These are phyloP conservation scores for Pascua sp. DNA, from an alignment of 1,284 basidiomycete species.

Conservation along the genomic window DNA sequence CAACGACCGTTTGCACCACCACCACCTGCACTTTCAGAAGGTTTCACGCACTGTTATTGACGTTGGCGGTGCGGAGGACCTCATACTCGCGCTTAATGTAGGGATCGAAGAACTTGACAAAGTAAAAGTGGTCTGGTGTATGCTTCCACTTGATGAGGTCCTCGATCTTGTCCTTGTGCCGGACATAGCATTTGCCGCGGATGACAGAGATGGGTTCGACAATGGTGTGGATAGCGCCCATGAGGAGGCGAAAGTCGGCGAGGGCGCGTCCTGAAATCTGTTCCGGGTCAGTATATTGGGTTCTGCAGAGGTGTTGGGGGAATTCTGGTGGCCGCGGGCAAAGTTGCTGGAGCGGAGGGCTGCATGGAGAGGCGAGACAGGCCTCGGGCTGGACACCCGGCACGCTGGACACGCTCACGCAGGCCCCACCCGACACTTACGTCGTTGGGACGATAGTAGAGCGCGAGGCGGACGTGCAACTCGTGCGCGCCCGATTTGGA, in stretches of 20 bases:
- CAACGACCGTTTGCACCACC: neutral
- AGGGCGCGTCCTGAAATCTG: conserved; percentile 51
- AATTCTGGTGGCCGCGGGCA: neutral
- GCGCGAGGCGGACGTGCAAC: conserved; percentile 70
- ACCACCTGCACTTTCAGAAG: neutral
- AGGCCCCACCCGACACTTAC: conserved; percentile 25
- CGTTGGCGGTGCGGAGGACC: conserved; percentile 78
- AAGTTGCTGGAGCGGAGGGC: neutral
- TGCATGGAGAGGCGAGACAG: neutral
- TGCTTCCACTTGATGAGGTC: conserved; percentile 94
- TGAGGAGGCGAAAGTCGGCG: conserved; percentile 80
- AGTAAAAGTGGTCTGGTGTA: conserved; percentile 91
- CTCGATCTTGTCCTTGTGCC: conserved; percentile 89
- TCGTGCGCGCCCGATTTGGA: conserved; percentile 23
- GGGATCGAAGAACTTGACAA: conserved; percentile 87
- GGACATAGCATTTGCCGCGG: conserved; percentile 84
- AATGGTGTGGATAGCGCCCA: conserved; percentile 93
- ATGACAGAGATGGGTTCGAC: conserved; percentile 88
- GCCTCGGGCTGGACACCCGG: no score
- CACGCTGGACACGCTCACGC: no score
- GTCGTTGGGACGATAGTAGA: conserved; percentile 78
- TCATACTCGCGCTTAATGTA: conserved; percentile 99
- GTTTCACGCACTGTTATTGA: conserved; percentile 74
- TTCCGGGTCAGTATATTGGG: neutral
- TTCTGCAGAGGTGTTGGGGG: neutral